phyloP scores from a whole-genome alignment of 148 eudicot species.

The Persicaria maculosa region DNA sequence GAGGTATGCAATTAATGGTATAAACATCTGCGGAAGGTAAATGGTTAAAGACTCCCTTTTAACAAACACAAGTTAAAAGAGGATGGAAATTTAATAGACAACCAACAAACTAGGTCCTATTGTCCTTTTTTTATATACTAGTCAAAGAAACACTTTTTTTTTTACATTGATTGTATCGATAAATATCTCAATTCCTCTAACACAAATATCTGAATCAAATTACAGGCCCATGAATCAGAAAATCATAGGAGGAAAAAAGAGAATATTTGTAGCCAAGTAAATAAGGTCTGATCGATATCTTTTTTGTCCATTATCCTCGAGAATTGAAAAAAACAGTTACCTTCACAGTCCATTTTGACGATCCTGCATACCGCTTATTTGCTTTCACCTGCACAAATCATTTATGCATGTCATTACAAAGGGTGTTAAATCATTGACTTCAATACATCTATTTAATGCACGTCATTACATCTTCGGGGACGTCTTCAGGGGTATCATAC shows the following conservation, averaged over 20 bases:
- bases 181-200: neutral
- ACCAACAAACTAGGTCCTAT: neutral
- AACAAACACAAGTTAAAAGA: neutral
- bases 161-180: too few relatives aligned
- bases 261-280: neutral
- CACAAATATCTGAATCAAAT: neutral
- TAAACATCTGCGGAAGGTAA: neutral
- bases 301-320: too few relatives aligned
- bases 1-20: neutral
- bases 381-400: constrained; percentile 55
- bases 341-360: constrained; percentile 86
- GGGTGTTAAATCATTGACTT: neutral
- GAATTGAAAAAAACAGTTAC: constrained; percentile 22
- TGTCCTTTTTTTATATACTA: neutral
- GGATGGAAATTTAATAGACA: neutral
- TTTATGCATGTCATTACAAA: constrained; percentile 4
- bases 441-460: constrained; percentile 1
- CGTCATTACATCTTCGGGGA: constrained; percentile 83
- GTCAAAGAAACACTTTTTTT: too few relatives aligned
- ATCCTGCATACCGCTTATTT: constrained; percentile 92
- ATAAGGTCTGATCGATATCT: too few relatives aligned
- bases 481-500: constrained; percentile 79
- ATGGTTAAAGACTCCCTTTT: neutral
- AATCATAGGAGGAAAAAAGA: neutral
- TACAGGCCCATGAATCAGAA: neutral